Evolutionary conservation across 495 filamentous ascomycete genomes (phyloP).

Genomic region (Hyaloscypha hepaticicola): DNA sequence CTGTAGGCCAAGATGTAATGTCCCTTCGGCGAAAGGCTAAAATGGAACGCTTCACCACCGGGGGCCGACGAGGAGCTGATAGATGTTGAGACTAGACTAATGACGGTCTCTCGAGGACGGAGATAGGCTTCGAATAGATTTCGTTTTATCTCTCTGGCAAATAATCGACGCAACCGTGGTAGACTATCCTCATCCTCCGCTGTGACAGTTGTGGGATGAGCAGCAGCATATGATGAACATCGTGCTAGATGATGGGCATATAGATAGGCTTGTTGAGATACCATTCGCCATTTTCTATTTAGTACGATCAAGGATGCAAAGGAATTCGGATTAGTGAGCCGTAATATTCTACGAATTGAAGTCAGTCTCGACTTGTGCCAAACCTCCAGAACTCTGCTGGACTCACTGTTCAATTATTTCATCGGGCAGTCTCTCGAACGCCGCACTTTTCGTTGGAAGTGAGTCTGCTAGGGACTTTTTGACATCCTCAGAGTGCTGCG

Average conservation of each 20-base stretch:
- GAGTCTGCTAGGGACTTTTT: slow-evolving; percentile 14
- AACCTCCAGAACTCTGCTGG: background rate
- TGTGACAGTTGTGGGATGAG: slow-evolving; percentile 42
- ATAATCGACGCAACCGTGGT: slow-evolving; percentile 60
- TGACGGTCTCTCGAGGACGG: slow-evolving; percentile 63
- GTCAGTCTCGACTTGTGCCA: background rate
- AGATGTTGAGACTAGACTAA: slow-evolving; percentile 78
- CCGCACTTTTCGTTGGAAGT: slow-evolving; percentile 7
- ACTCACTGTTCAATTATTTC: slow-evolving; percentile 47
- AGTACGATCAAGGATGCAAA: slow-evolving; percentile 84
- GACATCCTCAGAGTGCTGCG: background rate
- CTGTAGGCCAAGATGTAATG: slow-evolving; percentile 75
- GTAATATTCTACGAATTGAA: slow-evolving; percentile 61
- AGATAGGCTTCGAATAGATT: slow-evolving; percentile 81
- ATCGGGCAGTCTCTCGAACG: slow-evolving; percentile 38
- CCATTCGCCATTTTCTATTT: slow-evolving; percentile 72
- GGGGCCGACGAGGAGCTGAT: slow-evolving; percentile 79
- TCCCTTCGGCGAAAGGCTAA: slow-evolving; percentile 72
- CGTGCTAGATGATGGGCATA: slow-evolving; percentile 74
- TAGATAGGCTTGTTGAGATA: slow-evolving; percentile 68
- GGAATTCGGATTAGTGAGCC: slow-evolving; percentile 68
- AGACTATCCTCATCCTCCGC: slow-evolving; percentile 54
- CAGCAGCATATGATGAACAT: slow-evolving; percentile 66
- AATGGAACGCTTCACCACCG: slow-evolving; percentile 82
- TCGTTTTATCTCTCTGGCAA: slow-evolving; percentile 67